Evolutionary conservation across 2,329 filamentous ascomycete species (phyloP), one percentile per base, ranked within the genome.

Genomic region (Paraphoma chrysanthemicola): DNA sequence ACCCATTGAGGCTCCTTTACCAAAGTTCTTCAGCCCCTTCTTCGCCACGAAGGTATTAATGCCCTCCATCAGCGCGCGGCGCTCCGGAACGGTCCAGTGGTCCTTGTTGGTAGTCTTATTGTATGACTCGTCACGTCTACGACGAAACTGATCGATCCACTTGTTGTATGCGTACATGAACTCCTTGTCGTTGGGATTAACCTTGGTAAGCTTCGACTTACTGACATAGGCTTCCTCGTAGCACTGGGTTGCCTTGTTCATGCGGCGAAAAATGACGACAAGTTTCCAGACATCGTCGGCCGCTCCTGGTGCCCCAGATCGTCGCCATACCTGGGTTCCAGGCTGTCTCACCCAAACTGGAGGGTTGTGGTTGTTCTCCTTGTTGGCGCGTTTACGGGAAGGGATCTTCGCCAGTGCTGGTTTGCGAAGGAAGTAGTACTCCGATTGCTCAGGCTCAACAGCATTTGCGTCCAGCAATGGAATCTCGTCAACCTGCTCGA

Each of bases 91-190:
- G 9, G 33, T 36, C 33, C 33, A 36, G 6, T 36, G 33, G 14
- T 36, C 33, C 33, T 36, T 36, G 23, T 23, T 23, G 23, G 23
- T 23, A 23, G 23, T 36, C 33, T 36, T 10, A 36, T 36, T 10
- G 33, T 36, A 10, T 10, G 33, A 2, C 33, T 14, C 9, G 33
- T 36, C 9, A 10, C 33, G 33, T 36, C 33, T 10, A 36, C 33
- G 33, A 6, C 33, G 14, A 6, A 36, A 36, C 18, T 63, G 60
- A 18, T 59, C 48, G 3, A 63, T 44, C 60, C 56, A 63, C 28
- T 63, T 61, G 18, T 63, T 63, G 54, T 61, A 61, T 0, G 38
- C 38, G n/a, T 48, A 44, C 12, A 44, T 14, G 12, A 45, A 61
- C 1, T 9, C 18, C 9, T 48, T 54, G 31, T 57, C 12, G 29